Percentiles rank a stretch among this genome's conserved stretches.
phyloP scores from a whole-genome alignment of 2,329 filamentous ascomycete genomes.

The Stagonosporopsis vannaccii region DNA sequence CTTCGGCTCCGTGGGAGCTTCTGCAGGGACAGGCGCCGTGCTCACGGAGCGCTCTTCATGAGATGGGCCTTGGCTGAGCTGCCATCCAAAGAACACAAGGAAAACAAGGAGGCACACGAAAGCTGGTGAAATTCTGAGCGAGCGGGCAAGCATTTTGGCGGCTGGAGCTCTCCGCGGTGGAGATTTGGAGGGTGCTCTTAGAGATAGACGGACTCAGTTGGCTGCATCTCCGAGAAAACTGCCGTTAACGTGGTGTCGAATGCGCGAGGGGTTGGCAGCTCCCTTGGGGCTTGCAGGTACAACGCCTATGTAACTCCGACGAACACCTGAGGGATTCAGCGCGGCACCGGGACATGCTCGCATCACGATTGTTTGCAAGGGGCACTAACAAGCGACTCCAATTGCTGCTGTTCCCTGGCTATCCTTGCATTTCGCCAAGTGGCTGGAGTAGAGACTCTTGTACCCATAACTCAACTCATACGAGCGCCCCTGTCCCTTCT shows the following conservation, averaged over 20 bases:
- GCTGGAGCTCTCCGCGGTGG: neutral
- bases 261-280: slow-evolving; percentile 27
- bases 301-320: no score
- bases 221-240: slow-evolving; percentile 22
- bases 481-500: neutral
- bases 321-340: no score
- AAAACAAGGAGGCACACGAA: slow-evolving; percentile 37
- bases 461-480: neutral
- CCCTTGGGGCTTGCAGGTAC: slow-evolving; percentile 16
- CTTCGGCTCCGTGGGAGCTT: slow-evolving; percentile 22
- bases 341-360: neutral
- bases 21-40: slow-evolving; percentile 19
- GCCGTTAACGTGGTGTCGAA: slow-evolving; percentile 24
- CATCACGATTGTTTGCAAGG: no score
- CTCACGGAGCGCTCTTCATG: slow-evolving; percentile 19
- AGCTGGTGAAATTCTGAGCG: slow-evolving; percentile 32
- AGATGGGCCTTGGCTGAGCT: slow-evolving; percentile 34
- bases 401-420: no score
- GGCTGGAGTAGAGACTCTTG: slow-evolving; percentile 11
- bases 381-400: no score
- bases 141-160: slow-evolving; percentile 38
- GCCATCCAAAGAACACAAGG: slow-evolving; percentile 42
- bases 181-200: neutral
- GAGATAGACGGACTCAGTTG: slow-evolving; percentile 8
- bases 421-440: neutral